A percentile compares a stretch with the other conserved stretches of the same genome.
These are phyloP conservation scores for Lecanoromycetidae sp. DNA, from an alignment of 2,329 filamentous ascomycete species.

Conservation along the genomic window DNA sequence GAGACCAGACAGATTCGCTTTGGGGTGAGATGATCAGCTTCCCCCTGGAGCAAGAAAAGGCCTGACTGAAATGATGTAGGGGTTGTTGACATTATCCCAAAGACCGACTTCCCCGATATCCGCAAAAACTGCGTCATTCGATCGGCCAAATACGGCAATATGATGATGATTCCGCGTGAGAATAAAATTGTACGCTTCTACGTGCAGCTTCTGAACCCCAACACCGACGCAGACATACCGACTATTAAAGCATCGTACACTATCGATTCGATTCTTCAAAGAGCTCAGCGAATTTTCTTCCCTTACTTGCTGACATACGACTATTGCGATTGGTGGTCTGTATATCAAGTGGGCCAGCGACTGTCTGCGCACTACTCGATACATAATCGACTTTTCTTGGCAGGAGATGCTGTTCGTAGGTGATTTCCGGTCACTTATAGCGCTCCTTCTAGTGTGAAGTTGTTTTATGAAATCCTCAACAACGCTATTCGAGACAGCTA, in stretches of 20 bases:
- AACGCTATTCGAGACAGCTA: too few relatives aligned
- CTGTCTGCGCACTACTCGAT: slow-evolving; percentile 46
- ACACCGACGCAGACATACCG: too few relatives aligned
- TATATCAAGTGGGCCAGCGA: slow-evolving; percentile 54
- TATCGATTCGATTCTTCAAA: slow-evolving; percentile 43
- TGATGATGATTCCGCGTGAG: slow-evolving; percentile 55
- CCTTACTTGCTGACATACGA: slow-evolving; percentile 56
- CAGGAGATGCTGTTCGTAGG: slow-evolving; percentile 54
- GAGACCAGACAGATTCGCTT: slow-evolving; percentile 39
- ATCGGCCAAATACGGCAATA: slow-evolving; percentile 41
- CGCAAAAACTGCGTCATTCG: slow-evolving; percentile 48
- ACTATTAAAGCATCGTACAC: slow-evolving; percentile 54
- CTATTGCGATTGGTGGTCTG: slow-evolving; percentile 56
- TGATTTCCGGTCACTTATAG: too few relatives aligned
- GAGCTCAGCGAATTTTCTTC: slow-evolving; percentile 52
- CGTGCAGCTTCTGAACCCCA: slow-evolving; percentile 55
- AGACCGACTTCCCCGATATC: slow-evolving; percentile 50
- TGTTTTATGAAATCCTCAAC: too few relatives aligned
- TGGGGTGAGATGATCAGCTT: too few relatives aligned
- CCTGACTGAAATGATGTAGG: too few relatives aligned
- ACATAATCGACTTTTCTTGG: slow-evolving; percentile 52
- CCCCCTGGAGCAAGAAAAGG: too few relatives aligned
- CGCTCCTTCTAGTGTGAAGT: too few relatives aligned
- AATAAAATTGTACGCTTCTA: slow-evolving; percentile 51
- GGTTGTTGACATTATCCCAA: too few relatives aligned